Conservation (phyloP, 371 early-diverging fungal species). For the Mucor piriformis region DNA sequence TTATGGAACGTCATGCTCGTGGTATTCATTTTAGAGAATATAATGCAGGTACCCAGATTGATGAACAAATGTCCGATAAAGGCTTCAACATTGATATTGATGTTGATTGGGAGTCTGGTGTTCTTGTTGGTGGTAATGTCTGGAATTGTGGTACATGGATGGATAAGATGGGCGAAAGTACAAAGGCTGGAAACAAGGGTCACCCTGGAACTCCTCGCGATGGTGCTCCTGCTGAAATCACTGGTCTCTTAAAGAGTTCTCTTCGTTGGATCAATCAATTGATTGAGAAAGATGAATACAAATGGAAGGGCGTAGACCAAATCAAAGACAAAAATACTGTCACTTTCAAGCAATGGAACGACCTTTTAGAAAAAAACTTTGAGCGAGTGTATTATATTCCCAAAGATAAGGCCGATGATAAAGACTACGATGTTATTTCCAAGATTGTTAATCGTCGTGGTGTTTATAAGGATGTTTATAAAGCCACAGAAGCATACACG, state of each 20-base stretch:
- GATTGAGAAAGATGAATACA: slow-evolving; percentile 44
- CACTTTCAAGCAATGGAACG: slow-evolving; percentile 78
- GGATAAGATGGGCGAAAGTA: slow-evolving; percentile 98
- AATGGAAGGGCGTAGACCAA: slow-evolving; percentile 51
- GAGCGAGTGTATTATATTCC: slow-evolving; percentile 92
- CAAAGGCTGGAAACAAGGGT: slow-evolving; percentile 89
- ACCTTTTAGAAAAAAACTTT: slow-evolving; percentile 77
- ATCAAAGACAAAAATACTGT: slow-evolving; percentile 34
- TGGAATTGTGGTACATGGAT: slow-evolving; percentile 99
- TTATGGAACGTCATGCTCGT: slow-evolving; percentile 87
- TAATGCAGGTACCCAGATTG: slow-evolving; percentile 90
- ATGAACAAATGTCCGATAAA: slow-evolving; percentile 87
- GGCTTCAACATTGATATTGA: slow-evolving; percentile 87
- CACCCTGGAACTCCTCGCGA: slow-evolving; percentile 94
- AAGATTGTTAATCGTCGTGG: slow-evolving; percentile 87
- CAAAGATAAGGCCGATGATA: slow-evolving; percentile 51
- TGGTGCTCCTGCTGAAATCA: slow-evolving; percentile 92
- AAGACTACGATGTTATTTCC: slow-evolving; percentile 62
- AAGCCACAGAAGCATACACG: slow-evolving; percentile 69
- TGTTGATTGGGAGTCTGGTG: slow-evolving; percentile 76
- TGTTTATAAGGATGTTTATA: slow-evolving; percentile 92
- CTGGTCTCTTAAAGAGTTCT: slow-evolving; percentile 83
- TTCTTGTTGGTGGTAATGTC: slow-evolving; percentile 86
- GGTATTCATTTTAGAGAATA: slow-evolving; percentile 94
- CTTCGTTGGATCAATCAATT: slow-evolving; percentile 80